A percentile compares a stretch with the other conserved stretches of the same genome.
Conservation (phyloP, 805 yeast species). For the Kodamaea laetipori region DNA sequence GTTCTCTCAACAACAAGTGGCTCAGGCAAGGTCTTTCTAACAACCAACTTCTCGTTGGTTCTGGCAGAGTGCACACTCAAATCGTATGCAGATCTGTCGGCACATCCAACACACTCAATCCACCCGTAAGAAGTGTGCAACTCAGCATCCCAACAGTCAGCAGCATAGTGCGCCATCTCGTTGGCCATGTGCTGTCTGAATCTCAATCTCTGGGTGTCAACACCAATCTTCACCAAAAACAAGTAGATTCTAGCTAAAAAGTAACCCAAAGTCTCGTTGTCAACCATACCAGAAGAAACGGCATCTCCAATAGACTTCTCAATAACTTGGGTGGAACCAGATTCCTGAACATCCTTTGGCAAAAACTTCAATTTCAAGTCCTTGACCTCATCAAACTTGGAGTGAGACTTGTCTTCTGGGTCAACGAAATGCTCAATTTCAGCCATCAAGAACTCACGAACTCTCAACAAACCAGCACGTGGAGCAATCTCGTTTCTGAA, state of each 20-base stretch:
- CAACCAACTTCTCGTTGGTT: slow-evolving; percentile 93
- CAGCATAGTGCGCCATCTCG: slow-evolving; percentile 99
- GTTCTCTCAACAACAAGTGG: slow-evolving; percentile 81
- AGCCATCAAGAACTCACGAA: slow-evolving; percentile 98
- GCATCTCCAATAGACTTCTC: slow-evolving; percentile 86
- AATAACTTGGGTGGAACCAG: slow-evolving; percentile 72
- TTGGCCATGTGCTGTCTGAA: slow-evolving; percentile 98
- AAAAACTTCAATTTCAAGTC: slow-evolving; percentile 74
- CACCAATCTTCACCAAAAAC: slow-evolving; percentile 87
- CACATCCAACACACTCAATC: slow-evolving; percentile 99
- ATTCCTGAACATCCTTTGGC: slow-evolving; percentile 84
- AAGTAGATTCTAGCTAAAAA: slow-evolving; percentile 90
- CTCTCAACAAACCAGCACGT: slow-evolving; percentile 95
- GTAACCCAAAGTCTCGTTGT: slow-evolving; percentile 95
- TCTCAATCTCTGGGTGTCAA: slow-evolving; percentile 78
- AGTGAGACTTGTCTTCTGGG: slow-evolving; percentile 83
- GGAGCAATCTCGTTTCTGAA: slow-evolving; percentile 99
- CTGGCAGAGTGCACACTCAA: slow-evolving; percentile 92
- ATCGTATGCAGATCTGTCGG: slow-evolving; percentile 98
- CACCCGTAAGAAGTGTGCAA: slow-evolving; percentile 94
- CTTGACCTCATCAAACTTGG: slow-evolving; percentile 73
- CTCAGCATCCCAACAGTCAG: slow-evolving; percentile 99
- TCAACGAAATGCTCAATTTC: slow-evolving; percentile 99
- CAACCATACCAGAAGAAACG: slow-evolving; percentile 82
- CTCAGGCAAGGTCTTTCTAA: slow-evolving; percentile 83